Evolutionary conservation across 345 rosid genomes (phyloP).

Genomic region (Citrus glauca): DNA sequence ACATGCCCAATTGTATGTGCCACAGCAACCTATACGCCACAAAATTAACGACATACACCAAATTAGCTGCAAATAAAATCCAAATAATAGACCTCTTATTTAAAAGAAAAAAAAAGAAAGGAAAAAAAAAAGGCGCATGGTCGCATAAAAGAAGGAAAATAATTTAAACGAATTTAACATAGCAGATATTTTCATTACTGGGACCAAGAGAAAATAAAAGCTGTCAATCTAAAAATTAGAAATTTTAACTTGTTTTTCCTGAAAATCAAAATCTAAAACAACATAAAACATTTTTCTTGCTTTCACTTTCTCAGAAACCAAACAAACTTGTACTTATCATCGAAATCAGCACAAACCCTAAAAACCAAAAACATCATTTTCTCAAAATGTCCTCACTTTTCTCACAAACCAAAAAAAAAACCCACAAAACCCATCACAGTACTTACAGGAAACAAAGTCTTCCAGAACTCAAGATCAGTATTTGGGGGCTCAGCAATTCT

Average conservation of each 20-base stretch:
- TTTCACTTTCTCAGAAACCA: constrained; percentile 34
- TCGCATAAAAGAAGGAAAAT: not conserved
- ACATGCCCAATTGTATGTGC: constrained; percentile 99
- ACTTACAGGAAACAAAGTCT: constrained; percentile 91
- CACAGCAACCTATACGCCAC: constrained; percentile 74
- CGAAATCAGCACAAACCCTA: constrained; percentile 22
- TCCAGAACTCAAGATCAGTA: constrained; percentile 93
- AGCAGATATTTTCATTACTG: not conserved
- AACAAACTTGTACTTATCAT: constrained; percentile 32
- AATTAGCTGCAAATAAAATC: not conserved
- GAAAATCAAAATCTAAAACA: not conserved
- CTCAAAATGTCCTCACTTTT: constrained; percentile 19
- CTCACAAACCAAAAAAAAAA: constrained; percentile 26
- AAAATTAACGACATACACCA: constrained; percentile 3
- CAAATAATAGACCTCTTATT: not conserved
- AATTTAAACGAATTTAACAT: not conserved
- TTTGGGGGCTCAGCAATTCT: constrained; percentile 86
- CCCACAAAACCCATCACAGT: constrained; percentile 23
- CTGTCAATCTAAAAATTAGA: not conserved
- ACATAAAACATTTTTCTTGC: constrained; percentile 1
- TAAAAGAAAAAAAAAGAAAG: too few species aligned
- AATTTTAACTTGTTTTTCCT: not conserved
- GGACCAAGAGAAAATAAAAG: too few species aligned
- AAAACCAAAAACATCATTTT: constrained; percentile 38
- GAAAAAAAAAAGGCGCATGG: too few species aligned